Evolutionary conservation across 23 red algal genomes (phyloP).

Genomic region (Pyropia haitanensis): DNA sequence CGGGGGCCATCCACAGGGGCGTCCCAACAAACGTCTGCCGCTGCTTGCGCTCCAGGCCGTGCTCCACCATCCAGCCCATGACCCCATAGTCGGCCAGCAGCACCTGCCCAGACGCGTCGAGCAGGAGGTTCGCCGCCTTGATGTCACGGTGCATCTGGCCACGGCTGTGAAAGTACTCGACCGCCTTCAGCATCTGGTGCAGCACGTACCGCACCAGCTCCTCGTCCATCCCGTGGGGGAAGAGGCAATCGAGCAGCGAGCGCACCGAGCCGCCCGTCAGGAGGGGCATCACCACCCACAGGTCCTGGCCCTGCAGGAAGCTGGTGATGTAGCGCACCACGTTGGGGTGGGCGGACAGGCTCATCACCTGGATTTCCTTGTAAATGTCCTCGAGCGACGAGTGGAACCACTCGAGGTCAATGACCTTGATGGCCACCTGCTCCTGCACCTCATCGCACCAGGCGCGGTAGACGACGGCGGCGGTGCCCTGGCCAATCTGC

Average conservation of each 20-base stretch:
- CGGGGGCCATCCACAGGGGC: slow-evolving; percentile 97
- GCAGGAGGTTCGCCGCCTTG: slow-evolving; percentile 80
- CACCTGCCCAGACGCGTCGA: slow-evolving; percentile 58
- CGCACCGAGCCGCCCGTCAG: slow-evolving; percentile 84
- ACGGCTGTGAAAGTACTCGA: slow-evolving; percentile 85
- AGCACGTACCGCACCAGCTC: slow-evolving; percentile 66
- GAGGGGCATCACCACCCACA: slow-evolving; percentile 99
- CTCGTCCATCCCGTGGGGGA: slow-evolving; percentile 64
- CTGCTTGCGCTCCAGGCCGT: slow-evolving; percentile 68
- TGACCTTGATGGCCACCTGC: slow-evolving; percentile 90
- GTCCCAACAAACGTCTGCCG: slow-evolving; percentile 98
- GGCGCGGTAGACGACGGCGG: slow-evolving; percentile 71
- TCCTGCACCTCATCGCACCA: slow-evolving; percentile 78
- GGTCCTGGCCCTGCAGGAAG: slow-evolving; percentile 66
- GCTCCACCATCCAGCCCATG: slow-evolving; percentile 97
- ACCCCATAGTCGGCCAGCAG: slow-evolving; percentile 88
- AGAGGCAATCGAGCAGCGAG: slow-evolving; percentile 51
- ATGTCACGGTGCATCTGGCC: slow-evolving; percentile 94
- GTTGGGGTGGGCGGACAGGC: slow-evolving; percentile 83
- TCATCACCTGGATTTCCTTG: slow-evolving; percentile 97
- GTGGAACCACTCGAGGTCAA: slow-evolving; percentile 86
- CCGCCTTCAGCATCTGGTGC: slow-evolving; percentile 58
- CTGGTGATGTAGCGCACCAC: slow-evolving; percentile 91
- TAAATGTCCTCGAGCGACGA: slow-evolving; percentile 82
- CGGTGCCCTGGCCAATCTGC: slow-evolving; percentile 82